Evolutionary conservation across 768 basidiomycete species (phyloP).

Genomic region (Clathrus columnatus): DNA sequence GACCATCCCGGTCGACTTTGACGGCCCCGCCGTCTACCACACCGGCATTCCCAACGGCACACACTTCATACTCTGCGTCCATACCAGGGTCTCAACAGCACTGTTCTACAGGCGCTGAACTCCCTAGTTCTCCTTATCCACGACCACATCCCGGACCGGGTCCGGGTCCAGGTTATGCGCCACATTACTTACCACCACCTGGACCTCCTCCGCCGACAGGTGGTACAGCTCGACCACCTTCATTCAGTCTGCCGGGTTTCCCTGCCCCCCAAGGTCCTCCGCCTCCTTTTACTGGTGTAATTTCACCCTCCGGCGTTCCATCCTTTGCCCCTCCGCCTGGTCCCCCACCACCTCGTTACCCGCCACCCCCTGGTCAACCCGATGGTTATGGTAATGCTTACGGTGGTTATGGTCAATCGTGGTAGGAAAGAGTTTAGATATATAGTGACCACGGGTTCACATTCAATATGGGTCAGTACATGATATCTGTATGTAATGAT

Average conservation of each 20-base stretch:
- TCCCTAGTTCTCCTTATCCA: not conserved
- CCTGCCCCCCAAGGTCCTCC: conserved; percentile 15
- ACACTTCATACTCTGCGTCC: not conserved
- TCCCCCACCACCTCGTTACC: conserved; percentile 23
- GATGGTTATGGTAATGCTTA: too few species aligned
- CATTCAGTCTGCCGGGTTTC: conserved; percentile 23
- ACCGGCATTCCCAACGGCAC: conserved; percentile 11
- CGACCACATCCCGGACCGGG: conserved; percentile 11
- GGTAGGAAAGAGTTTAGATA: too few species aligned
- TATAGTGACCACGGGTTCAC: too few species aligned
- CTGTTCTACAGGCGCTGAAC: not conserved
- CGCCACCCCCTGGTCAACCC: too few species aligned
- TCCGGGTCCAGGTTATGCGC: conserved; percentile 21
- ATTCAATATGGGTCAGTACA: too few species aligned
- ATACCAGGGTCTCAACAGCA: too few species aligned
- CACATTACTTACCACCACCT: not conserved
- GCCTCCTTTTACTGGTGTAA: conserved; percentile 9
- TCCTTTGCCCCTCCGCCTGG: conserved; percentile 13
- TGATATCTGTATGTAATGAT: too few species aligned
- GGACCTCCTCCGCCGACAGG: conserved; percentile 11
- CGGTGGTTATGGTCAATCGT: too few species aligned
- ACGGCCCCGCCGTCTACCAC: conserved; percentile 19
- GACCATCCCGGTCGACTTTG: conserved; percentile 20
- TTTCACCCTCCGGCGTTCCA: too few species aligned
- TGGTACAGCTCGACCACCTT: too few species aligned